Base-by-base conservation (phyloP, 148 eudicot genomes). In the Rhododendron ovatum region DNA sequence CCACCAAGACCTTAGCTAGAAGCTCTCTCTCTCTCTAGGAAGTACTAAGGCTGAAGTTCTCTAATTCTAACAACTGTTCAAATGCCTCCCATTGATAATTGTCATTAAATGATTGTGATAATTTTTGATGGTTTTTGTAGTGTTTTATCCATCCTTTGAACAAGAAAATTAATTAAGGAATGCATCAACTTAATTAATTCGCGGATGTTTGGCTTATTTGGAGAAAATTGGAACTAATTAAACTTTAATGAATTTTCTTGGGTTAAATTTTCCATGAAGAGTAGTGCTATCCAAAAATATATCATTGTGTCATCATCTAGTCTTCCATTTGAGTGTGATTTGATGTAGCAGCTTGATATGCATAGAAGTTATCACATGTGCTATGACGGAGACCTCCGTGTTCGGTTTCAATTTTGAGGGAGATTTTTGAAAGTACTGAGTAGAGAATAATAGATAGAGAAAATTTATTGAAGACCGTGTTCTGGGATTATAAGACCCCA, bases 1-100 rank as follows among this genome's bases (percentile, higher is more conserved):
- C 96, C 95, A 78, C 98, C 98, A 87, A 92, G 96, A 89, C 91
- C 92, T 83, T 94, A 91, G 89, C 30, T 67, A 57, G 61, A 63
- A 33, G 20, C 15, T 1, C 24, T 24, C 61, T 14, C 22, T 9
- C 20, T 43, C 81, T 78, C 63, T 50, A 5, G 59, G 63, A 59
- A 51, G 41, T 78, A 22, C 26, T 26, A 17, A 78, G 48, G 57
- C 9, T 78, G 78, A 45, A 13, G 51, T 78, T 41, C 28, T 76
- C n/a, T 20, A 43, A 43, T 78, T 78, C 81, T 78, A 43, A 78
- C 81, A 4, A 78, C 57, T 30, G 59, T n/a, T 47, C 82, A 78
- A n/a, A 45, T 47, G 82, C 57, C 9, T n/a, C 30, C 28, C 69
- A 82, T 8, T 59, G 30, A 57, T 55, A 15, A 55, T 82, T 59